Evolutionary conservation across 345 rosid genomes (phyloP).

Genomic region (Mangifera indica): DNA sequence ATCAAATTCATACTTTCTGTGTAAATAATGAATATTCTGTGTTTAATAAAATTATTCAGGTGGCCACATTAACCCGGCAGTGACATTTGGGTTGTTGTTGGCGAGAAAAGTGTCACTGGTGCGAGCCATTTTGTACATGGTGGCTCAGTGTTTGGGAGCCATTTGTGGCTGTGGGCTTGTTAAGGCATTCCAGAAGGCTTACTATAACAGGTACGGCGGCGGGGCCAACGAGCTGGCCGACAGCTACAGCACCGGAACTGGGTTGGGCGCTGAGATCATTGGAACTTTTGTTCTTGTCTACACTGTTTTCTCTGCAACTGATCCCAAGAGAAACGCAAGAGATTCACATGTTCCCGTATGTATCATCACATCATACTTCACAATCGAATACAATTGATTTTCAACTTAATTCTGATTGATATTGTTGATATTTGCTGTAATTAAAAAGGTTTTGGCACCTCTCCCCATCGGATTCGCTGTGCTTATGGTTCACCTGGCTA

Average conservation of each 20-base stretch:
- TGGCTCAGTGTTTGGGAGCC: constrained; percentile 67
- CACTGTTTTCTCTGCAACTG: constrained; percentile 65
- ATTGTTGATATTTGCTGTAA: no score
- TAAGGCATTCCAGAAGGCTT: constrained; percentile 50
- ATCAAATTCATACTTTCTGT: no score
- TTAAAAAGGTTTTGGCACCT: constrained; percentile 58
- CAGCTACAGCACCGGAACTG: constrained; percentile 61
- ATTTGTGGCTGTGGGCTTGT: constrained; percentile 65
- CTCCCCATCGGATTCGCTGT: constrained; percentile 68
- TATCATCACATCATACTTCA: background rate
- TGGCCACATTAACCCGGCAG: constrained; percentile 74
- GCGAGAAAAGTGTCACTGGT: constrained; percentile 58
- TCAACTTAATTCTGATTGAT: background rate
- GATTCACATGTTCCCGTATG: constrained; percentile 69
- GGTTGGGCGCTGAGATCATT: constrained; percentile 60
- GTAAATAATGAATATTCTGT: no score
- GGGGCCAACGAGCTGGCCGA: constrained; percentile 51
- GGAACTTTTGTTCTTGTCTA: constrained; percentile 68
- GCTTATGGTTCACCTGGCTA: constrained; percentile 68
- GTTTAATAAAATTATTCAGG: no score
- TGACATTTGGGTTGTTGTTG: constrained; percentile 63
- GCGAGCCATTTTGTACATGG: constrained; percentile 60
- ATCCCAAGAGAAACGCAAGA: constrained; percentile 60
- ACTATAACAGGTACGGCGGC: constrained; percentile 53
- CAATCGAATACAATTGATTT: background rate